Conservation (phyloP, 2,329 filamentous ascomycete genomes). For the Daldinia sp. region DNA sequence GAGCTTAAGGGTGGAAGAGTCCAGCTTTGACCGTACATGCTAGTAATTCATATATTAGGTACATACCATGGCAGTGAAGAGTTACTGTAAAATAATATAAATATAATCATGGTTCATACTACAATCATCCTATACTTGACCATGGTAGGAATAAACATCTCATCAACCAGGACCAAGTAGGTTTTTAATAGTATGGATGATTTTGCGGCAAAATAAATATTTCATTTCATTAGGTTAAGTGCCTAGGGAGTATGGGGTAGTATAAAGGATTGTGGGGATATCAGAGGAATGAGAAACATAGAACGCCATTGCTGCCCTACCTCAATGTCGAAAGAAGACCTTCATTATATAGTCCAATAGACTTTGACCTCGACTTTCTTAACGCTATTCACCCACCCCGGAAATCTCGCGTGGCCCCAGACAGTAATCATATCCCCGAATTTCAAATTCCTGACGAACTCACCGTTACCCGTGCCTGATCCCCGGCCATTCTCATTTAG, state of each 20-base stretch:
- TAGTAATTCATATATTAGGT: not conserved
- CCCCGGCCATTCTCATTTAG: constrained; percentile 63
- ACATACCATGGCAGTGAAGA: too few species aligned
- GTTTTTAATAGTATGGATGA: not conserved
- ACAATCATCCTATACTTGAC: not conserved
- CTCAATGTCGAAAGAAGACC: not conserved
- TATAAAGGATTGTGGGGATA: not conserved
- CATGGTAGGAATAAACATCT: not conserved
- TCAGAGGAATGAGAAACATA: not conserved
- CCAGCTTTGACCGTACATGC: constrained; percentile 32
- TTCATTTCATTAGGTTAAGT: not conserved
- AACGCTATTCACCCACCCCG: constrained; percentile 65
- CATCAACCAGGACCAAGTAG: not conserved
- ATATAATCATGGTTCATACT: not conserved
- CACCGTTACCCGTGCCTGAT: constrained; percentile 62
- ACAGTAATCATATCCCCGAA: constrained; percentile 72
- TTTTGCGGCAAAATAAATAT: not conserved
- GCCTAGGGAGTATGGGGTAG: not conserved
- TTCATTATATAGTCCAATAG: constrained; percentile 65
- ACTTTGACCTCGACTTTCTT: constrained; percentile 65
- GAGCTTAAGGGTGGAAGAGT: constrained; percentile 47
- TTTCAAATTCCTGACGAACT: constrained; percentile 67
- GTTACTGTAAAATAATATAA: not conserved
- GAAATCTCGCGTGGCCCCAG: constrained; percentile 70
- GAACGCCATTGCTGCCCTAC: not conserved